Evolutionary conservation across 1,284 basidiomycete species (phyloP).

Genomic region (Malassezia cuniculi): DNA sequence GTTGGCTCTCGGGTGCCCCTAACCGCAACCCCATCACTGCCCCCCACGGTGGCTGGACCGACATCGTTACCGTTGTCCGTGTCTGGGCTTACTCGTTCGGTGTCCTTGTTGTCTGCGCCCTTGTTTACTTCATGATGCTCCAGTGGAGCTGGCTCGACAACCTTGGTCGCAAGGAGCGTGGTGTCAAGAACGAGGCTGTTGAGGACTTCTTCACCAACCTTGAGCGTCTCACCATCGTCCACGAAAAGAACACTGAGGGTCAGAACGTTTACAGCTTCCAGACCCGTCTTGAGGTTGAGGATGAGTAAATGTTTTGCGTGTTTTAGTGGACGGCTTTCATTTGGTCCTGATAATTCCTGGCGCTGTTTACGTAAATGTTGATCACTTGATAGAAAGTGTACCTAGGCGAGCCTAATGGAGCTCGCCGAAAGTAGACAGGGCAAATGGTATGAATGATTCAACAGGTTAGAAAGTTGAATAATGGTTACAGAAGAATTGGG

Average conservation of each 20-base stretch:
- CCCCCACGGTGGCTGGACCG: constrained; percentile 47
- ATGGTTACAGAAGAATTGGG: too few relatives aligned
- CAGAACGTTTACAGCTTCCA: constrained; percentile 42
- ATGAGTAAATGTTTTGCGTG: constrained; percentile 37
- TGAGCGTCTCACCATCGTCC: constrained; percentile 50
- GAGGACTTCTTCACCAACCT: constrained; percentile 51
- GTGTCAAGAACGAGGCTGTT: constrained; percentile 48
- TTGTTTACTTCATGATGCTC: constrained; percentile 48
- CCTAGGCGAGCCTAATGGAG: too few relatives aligned
- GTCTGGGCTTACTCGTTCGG: constrained; percentile 51
- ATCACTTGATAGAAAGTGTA: too few relatives aligned
- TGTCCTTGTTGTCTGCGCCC: constrained; percentile 49
- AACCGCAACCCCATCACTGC: constrained; percentile 45
- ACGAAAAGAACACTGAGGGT: constrained; percentile 46
- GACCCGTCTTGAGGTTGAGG: constrained; percentile 41
- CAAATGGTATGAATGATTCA: too few relatives aligned
- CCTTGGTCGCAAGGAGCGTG: constrained; percentile 48
- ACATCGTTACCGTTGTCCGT: constrained; percentile 51
- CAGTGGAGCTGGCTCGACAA: constrained; percentile 48
- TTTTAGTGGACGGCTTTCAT: neutral
- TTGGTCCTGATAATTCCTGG: too few relatives aligned
- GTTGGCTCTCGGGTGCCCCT: constrained; percentile 50
- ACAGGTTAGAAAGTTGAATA: too few relatives aligned
- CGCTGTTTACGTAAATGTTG: too few relatives aligned
- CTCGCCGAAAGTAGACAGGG: too few relatives aligned